Conservation (phyloP, 2,329 filamentous ascomycete genomes). For the Aspergillus glaucus region DNA sequence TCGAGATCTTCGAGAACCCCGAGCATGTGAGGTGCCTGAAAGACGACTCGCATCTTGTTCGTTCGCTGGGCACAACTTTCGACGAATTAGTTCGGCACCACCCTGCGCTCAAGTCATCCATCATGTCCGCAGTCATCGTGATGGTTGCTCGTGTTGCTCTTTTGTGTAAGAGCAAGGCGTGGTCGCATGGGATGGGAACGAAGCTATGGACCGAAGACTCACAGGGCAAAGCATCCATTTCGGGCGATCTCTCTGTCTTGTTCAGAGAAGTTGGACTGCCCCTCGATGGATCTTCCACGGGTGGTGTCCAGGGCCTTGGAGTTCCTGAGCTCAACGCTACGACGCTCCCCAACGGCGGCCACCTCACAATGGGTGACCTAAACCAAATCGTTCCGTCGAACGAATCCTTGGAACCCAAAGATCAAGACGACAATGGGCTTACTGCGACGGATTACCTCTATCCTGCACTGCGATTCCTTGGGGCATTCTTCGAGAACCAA, state of each 20-base stretch:
- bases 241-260: slow-evolving; percentile 45
- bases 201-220: slow-evolving; percentile 64
- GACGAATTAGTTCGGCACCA: slow-evolving; percentile 95
- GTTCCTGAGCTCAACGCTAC: slow-evolving; percentile 22
- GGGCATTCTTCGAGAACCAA: slow-evolving; percentile 68
- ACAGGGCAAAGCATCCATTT: slow-evolving; percentile 54
- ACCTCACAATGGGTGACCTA: slow-evolving; percentile 25
- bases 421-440: slow-evolving; percentile 46
- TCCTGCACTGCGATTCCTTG: slow-evolving; percentile 70
- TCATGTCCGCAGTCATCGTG: slow-evolving; percentile 77
- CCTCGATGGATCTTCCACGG: slow-evolving; percentile 16
- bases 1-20: slow-evolving; percentile 94
- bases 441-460: slow-evolving; percentile 65
- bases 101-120: slow-evolving; percentile 69
- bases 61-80: slow-evolving; percentile 72
- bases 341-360: slow-evolving; percentile 33
- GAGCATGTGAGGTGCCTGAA: slow-evolving; percentile 81
- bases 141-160: slow-evolving; percentile 80
- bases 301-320: slow-evolving; percentile 18
- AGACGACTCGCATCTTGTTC: slow-evolving; percentile 64
- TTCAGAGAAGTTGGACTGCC: slow-evolving; percentile 30
- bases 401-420: slow-evolving; percentile 37
- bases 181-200: slow-evolving; percentile 64
- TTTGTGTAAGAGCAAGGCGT: slow-evolving; percentile 65
- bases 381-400: slow-evolving; percentile 19